Evolutionary conservation across 495 filamentous ascomycete genomes (phyloP).

Genomic region (Podospora australis): DNA sequence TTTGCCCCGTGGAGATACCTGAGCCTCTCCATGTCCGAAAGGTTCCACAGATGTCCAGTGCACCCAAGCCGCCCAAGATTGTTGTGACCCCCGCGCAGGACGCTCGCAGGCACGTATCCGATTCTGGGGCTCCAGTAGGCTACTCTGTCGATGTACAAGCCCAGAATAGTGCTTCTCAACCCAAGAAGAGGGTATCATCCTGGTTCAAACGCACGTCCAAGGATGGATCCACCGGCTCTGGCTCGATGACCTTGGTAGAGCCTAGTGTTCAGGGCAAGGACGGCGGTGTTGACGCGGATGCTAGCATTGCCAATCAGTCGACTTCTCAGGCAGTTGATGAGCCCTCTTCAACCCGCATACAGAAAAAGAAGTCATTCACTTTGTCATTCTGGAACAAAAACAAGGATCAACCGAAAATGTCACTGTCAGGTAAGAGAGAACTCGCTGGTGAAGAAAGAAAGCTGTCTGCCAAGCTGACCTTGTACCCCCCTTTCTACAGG

Average conservation of each 20-base stretch:
- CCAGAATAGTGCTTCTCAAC: conserved; percentile 10
- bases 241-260: conserved; percentile 14
- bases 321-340: background rate
- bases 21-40: conserved; percentile 53
- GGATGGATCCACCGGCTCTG: conserved; percentile 19
- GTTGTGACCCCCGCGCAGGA: background rate
- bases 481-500: background rate
- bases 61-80: conserved; percentile 2
- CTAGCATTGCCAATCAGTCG: conserved; percentile 3
- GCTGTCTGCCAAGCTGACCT: background rate
- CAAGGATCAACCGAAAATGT: conserved; percentile 31
- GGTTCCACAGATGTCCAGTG: too few species aligned
- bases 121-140: background rate
- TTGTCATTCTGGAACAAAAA: conserved; percentile 42
- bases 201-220: conserved; percentile 61
- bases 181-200: conserved; percentile 52
- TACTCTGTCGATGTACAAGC: background rate
- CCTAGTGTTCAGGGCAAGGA: conserved; percentile 5
- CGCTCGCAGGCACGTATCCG: conserved; percentile 4
- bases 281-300: background rate
- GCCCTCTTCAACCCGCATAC: background rate
- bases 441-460: background rate
- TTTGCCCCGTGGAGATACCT: conserved; percentile 10
- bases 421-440: conserved; percentile 33
- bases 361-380: conserved; percentile 44